phyloP scores from a whole-genome alignment of 1,284 basidiomycete species.

The Trichosporon faecale region DNA sequence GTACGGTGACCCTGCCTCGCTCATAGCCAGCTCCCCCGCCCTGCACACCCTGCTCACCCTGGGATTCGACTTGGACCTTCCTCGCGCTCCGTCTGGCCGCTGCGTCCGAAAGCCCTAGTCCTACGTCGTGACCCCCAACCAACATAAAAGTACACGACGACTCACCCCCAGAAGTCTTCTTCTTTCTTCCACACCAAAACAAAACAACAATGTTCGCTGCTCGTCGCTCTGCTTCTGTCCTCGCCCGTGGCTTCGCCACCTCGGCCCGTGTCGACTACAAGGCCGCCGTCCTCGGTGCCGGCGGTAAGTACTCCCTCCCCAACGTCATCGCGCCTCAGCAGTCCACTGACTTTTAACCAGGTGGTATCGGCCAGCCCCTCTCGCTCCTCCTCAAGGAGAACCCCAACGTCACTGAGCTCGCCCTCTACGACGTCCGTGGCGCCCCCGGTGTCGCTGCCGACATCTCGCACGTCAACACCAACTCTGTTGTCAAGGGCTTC shows the following conservation, averaged over 20 bases:
- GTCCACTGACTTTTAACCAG: conserved; percentile 13
- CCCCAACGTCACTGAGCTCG: conserved; percentile 75
- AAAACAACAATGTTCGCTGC: conserved; percentile 40
- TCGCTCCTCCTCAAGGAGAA: conserved; percentile 85
- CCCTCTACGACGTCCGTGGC: conserved; percentile 93
- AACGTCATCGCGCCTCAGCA: neutral
- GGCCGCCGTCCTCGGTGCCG: conserved; percentile 53
- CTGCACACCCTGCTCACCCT: neutral
- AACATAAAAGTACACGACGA: conserved; percentile 5
- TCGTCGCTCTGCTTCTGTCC: conserved; percentile 33
- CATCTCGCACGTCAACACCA: conserved; percentile 75
- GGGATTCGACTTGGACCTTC: neutral
- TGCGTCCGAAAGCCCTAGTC: neutral
- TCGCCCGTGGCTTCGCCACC: conserved; percentile 49
- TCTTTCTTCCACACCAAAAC: conserved; percentile 19
- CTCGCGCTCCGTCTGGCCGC: neutral
- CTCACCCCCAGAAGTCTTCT: neutral
- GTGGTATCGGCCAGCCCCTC: conserved; percentile 77
- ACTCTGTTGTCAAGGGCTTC: conserved; percentile 62
- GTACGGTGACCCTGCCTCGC: neutral
- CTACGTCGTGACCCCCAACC: neutral
- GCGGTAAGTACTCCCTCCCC: conserved; percentile 23
- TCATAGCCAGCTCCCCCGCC: no score
- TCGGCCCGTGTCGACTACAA: conserved; percentile 48
- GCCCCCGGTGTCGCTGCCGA: conserved; percentile 95